Percentiles rank a stretch among this genome's conserved stretches.
Evolutionary conservation across 2,329 filamentous ascomycete genomes (phyloP).

Genomic region (Cordyceps cicadae): DNA sequence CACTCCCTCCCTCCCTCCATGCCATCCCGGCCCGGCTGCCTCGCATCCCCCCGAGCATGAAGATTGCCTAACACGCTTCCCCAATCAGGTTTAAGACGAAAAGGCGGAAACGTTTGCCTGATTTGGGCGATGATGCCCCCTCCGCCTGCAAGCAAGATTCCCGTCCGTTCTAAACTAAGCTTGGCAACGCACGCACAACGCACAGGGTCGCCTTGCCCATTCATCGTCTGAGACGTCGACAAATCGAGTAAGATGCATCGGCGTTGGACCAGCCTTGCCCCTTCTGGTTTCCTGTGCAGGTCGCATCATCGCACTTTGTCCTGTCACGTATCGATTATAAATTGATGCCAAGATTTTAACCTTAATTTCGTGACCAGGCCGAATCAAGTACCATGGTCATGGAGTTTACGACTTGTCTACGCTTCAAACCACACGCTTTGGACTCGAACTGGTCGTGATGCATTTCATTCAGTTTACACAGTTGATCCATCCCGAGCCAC

Average conservation of each 20-base stretch:
- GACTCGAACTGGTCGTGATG: neutral
- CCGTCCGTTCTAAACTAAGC: slow-evolving; percentile 10
- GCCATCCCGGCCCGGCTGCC: no score
- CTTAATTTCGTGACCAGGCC: neutral
- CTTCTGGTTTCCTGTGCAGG: slow-evolving; percentile 5
- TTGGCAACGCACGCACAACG: slow-evolving; percentile 9
- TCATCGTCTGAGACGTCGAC: slow-evolving; percentile 11
- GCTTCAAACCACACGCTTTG: neutral
- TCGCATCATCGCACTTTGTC: neutral
- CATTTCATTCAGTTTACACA: slow-evolving; percentile 11
- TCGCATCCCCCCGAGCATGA: neutral
- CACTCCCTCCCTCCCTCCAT: neutral
- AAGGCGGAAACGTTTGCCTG: slow-evolving; percentile 1
- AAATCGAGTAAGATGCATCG: slow-evolving; percentile 11
- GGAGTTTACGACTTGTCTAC: neutral
- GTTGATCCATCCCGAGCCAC: neutral
- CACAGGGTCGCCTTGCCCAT: slow-evolving; percentile 8
- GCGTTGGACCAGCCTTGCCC: slow-evolving; percentile 7
- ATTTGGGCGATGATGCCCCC: slow-evolving; percentile 5
- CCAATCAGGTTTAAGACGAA: slow-evolving; percentile 16
- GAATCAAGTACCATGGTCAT: neutral
- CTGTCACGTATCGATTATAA: neutral
- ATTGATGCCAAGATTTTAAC: slow-evolving; percentile 1
- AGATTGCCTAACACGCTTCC: slow-evolving; percentile 3
- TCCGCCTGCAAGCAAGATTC: neutral